Evolutionary conservation across 257 asterid species (phyloP), one percentile per base, ranked within the genome.

Genomic region (Solanum etuberosum): DNA sequence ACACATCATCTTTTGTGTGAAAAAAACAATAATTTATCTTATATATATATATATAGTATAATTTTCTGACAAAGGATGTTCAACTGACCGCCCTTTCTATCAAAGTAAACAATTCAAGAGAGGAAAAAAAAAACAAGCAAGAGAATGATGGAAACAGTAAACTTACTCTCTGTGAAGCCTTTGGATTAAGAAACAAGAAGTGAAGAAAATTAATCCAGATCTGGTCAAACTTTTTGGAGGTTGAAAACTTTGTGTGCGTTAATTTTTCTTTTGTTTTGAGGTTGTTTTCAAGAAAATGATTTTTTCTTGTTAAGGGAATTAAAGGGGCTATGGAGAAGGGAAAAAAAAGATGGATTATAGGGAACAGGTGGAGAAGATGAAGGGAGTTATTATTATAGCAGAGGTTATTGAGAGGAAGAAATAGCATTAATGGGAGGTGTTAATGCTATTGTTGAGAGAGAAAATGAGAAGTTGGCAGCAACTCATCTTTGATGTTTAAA

Each of bases 291-390:
- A 68, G 38, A 15, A 21, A 9, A 83, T 34, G 37, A 38, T 7
- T 3, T 37, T 84, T 38, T 94, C 95, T 91, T 92, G 98, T 94
- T 97, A 96, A 88, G 89, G 76, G 97, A 95, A 96, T 96, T 94
- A 90, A 92, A 85, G 57, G 88, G 88, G 88, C 11, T 37, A 65
- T 86, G 83, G 67, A 72, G 88, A 43, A 23, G 85, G 89, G 61
- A 13, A 88, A 87, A 43, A 73, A 43, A 32, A 81, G 16, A n/a
- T n/a, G 86, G 21, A 89, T 57, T 57, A 87, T 68, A 61, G 57
- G 32, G 68, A 40, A 57, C 35, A 63, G 88, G 13, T 40, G 85
- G 82, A 43, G 83, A 32, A 86, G 86, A 86, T 73, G 87, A 40
- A 90, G 85, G 95, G 96, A 94, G 97, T 95, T 81, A 94, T 57